Evolutionary conservation across 2,329 filamentous ascomycete genomes (phyloP).

Genomic region (Penicillium thymicola): DNA sequence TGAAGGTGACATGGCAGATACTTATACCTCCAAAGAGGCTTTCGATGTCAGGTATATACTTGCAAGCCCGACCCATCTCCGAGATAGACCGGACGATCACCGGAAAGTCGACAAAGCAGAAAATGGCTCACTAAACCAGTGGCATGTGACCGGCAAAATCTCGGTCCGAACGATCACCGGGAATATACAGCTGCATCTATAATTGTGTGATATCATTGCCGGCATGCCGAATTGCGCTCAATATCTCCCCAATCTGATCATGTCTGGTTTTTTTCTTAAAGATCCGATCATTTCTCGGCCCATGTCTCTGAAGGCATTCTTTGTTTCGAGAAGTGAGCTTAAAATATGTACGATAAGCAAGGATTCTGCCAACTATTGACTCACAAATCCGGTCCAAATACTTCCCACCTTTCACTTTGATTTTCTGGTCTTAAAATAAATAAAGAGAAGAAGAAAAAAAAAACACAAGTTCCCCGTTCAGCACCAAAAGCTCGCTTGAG

Average conservation of each 20-base stretch:
- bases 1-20: background rate
- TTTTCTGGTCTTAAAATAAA: background rate
- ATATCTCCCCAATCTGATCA: background rate
- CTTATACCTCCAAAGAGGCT: constrained; percentile 11
- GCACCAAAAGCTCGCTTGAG: background rate
- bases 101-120: background rate
- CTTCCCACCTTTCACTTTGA: background rate
- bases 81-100: constrained; percentile 11
- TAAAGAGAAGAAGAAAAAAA: background rate
- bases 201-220: background rate
- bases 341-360: background rate
- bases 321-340: background rate
- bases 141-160: background rate
- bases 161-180: background rate
- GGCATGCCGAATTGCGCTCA: background rate
- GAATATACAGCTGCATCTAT: background rate
- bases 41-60: background rate
- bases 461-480: background rate
- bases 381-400: background rate
- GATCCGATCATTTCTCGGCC: background rate
- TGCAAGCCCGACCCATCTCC: constrained; percentile 18
- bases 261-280: background rate
- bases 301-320: background rate
- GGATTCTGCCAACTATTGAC: background rate
- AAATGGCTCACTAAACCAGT: background rate